Base-by-base conservation (phyloP, 192 early-diverging fungal genomes). In the Backusella psychrophila region DNA sequence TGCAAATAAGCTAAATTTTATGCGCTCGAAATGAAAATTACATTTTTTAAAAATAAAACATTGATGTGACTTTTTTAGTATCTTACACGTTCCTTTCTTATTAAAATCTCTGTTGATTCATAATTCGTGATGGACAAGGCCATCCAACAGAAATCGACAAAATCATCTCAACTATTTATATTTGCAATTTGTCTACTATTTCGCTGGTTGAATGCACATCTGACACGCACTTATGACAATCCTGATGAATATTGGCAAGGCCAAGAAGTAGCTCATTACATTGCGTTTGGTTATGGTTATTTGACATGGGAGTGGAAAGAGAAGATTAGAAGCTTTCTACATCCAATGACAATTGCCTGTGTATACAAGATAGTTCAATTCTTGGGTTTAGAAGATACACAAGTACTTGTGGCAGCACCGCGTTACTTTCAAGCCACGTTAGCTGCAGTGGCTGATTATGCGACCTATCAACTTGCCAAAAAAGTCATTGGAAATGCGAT, bases 211-310 rank as follows among this genome's bases (percentile, higher is more conserved):
- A 96, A 94, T 80, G 86, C 90, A 3, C 70, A 86, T 36, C 56
- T 88, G 17, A 85, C 90, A 35, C 52, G 73, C n/a, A 98, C 96
- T 21, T 98, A 88, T 73, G 94, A 94, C 74, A 91, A 93, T 73
- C 96, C 97, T 1, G 97, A 99, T 85, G 97, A 99, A 83, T 97
- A 94, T 85, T 99, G 97, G 96, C 97, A 99, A 82, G 90, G 91
- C 36, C 90, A 93, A 52, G 97, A 99, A 83, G 93, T 99, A 17
- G 97, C 92, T 1, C 95, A 98, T 83, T 79, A 84, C 36, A 76
- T 87, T n/a, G 90, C 93, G 1, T 98, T 97, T 89, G 94, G 94
- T 77, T 90, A 93, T 78, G 97, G 97, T 3, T 94, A 93, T 72
- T 74, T 94, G 80, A 97, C 97, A 6, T 98, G 97, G 96, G 96